Percentiles rank a stretch among this genome's conserved stretches.
Conservation (phyloP, 805 yeast species). For the Starmerella floricola region DNA sequence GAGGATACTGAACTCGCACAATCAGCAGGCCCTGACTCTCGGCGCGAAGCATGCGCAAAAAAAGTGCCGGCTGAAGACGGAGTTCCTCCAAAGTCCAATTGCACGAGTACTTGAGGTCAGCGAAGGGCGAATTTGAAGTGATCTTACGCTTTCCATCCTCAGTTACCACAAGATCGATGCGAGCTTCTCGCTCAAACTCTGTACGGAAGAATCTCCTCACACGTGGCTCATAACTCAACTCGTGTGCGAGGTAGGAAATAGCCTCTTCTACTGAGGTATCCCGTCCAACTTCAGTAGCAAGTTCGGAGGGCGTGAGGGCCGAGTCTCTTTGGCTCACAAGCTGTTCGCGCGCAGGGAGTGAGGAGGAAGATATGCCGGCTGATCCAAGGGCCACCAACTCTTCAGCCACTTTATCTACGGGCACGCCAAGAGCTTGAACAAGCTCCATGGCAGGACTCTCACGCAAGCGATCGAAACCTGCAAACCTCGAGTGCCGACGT, state of each 20-base stretch:
- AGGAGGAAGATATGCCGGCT: conserved; percentile 65
- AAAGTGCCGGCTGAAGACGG: conserved; percentile 61
- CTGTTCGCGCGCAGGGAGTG: conserved; percentile 58
- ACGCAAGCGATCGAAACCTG: conserved; percentile 38
- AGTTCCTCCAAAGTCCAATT: conserved; percentile 71
- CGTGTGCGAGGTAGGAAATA: conserved; percentile 3
- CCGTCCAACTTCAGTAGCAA: conserved; percentile 38
- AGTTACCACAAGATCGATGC: conserved; percentile 62
- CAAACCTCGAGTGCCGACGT: conserved; percentile 33
- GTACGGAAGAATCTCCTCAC: conserved; percentile 53
- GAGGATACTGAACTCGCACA: conserved; percentile 47
- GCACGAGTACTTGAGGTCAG: conserved; percentile 81
- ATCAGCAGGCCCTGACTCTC: conserved; percentile 64
- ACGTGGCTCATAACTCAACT: conserved; percentile 43
- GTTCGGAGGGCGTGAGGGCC: conserved; percentile 43
- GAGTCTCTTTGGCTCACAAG: conserved; percentile 56
- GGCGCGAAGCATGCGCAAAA: conserved; percentile 83
- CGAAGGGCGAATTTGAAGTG: conserved; percentile 66
- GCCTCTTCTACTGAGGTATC: conserved; percentile 11
- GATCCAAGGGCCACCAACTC: conserved; percentile 40
- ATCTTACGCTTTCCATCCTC: conserved; percentile 73
- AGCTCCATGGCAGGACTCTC: conserved; percentile 39
- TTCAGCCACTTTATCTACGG: conserved; percentile 2
- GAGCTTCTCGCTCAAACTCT: conserved; percentile 50
- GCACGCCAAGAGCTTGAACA: conserved; percentile 24